Evolutionary conservation across 805 yeast genomes (phyloP).

Genomic region (Zygoascus flipseniorum): DNA sequence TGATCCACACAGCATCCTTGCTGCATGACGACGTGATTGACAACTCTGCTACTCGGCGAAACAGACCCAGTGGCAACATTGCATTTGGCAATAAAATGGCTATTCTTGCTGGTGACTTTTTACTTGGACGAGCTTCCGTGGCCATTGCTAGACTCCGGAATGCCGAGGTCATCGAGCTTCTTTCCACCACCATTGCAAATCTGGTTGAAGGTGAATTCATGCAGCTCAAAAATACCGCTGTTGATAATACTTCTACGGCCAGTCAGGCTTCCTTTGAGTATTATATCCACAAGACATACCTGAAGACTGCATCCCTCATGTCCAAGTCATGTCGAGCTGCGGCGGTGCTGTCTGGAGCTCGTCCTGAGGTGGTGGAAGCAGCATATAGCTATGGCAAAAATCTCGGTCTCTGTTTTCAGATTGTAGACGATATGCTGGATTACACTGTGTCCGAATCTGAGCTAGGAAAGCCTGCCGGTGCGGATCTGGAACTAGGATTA

Average conservation of each 20-base stretch:
- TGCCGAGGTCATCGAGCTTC: constrained; percentile 93
- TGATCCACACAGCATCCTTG: constrained; percentile 95
- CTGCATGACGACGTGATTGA: constrained; percentile 97
- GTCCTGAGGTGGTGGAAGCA: constrained; percentile 65
- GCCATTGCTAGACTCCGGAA: constrained; percentile 87
- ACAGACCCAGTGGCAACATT: constrained; percentile 82
- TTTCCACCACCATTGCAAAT: constrained; percentile 94
- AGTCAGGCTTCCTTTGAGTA: constrained; percentile 73
- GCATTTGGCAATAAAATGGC: constrained; percentile 98
- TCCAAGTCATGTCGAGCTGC: constrained; percentile 90
- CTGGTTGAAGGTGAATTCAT: constrained; percentile 97
- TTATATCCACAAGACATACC: constrained; percentile 88
- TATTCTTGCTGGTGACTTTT: constrained; percentile 90
- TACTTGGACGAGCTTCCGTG: constrained; percentile 92
- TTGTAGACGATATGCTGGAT: constrained; percentile 93
- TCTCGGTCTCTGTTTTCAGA: constrained; percentile 89
- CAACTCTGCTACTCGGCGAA: constrained; percentile 74
- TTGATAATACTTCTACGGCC: constrained; percentile 43
- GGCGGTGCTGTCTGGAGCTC: constrained; percentile 84
- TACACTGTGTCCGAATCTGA: constrained; percentile 80
- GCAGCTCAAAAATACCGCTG: constrained; percentile 92
- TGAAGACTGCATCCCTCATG: constrained; percentile 90
- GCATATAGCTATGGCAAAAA: constrained; percentile 90
- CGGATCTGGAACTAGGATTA: constrained; percentile 85
- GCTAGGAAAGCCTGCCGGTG: constrained; percentile 93